Conservation (phyloP, 2,329 filamentous ascomycete genomes). For the Phialocephala sp. region DNA sequence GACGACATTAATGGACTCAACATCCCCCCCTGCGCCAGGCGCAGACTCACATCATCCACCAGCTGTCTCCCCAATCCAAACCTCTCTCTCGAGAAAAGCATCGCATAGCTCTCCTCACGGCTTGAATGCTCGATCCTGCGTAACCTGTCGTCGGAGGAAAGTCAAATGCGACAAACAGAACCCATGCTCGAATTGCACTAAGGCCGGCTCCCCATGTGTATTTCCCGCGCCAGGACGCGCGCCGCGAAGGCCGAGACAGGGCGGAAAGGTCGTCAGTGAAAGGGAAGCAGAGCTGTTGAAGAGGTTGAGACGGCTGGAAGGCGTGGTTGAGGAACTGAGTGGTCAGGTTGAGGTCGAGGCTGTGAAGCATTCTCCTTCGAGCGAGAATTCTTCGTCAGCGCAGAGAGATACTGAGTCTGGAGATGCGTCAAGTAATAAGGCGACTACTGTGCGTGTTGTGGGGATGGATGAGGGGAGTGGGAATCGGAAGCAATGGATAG, state of each 20-base stretch:
- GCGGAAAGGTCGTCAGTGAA: conserved; percentile 63
- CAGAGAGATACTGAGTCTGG: conserved; percentile 31
- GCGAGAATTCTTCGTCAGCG: conserved; percentile 30
- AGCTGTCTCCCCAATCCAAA: conserved; percentile 15
- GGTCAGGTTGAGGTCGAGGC: conserved; percentile 56
- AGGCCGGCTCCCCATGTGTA: conserved; percentile 72
- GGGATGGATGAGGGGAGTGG: conserved; percentile 40
- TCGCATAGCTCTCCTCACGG: conserved; percentile 31
- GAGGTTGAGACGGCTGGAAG: conserved; percentile 73
- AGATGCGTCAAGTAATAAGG: conserved; percentile 14
- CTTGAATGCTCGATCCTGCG: conserved; percentile 46
- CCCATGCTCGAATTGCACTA: conserved; percentile 78
- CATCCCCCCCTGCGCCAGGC: not conserved
- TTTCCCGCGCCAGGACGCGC: conserved; percentile 74
- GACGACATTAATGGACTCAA: conserved; percentile 3
- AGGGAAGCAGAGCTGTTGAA: conserved; percentile 74
- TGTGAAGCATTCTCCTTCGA: conserved; percentile 36
- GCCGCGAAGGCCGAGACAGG: conserved; percentile 61
- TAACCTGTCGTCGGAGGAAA: conserved; percentile 63
- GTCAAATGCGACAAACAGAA: conserved; percentile 77
- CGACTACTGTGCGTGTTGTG: conserved; percentile 33
- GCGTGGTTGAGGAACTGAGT: conserved; percentile 74
- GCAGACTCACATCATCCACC: conserved; percentile 5
- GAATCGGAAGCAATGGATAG: conserved; percentile 37
- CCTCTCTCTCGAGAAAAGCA: conserved; percentile 21